Conservation (phyloP, 768 basidiomycete genomes). For the Tylopilus rubrobrunneus region DNA sequence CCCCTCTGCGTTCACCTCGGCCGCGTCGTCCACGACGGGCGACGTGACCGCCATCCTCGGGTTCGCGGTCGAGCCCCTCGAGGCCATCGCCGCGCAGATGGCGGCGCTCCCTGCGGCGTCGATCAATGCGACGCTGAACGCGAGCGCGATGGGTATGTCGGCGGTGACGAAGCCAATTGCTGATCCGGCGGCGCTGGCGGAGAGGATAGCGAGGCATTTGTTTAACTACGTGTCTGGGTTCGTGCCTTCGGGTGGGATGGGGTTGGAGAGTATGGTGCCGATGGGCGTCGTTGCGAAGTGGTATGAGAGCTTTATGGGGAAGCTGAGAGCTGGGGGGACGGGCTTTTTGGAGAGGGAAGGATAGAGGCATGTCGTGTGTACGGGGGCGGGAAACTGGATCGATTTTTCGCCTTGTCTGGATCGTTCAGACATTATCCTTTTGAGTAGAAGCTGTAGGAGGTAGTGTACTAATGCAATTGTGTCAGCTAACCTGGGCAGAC, state of each 20-base stretch:
- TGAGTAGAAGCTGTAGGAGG: too few relatives aligned
- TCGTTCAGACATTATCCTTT: too few relatives aligned
- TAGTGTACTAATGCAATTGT: too few relatives aligned
- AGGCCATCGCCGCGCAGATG: constrained; percentile 57
- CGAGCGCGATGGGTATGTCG: constrained; percentile 7
- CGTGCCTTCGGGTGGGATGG: constrained; percentile 39
- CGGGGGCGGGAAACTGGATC: background rate
- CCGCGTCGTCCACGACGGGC: constrained; percentile 30
- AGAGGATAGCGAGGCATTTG: constrained; percentile 55
- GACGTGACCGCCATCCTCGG: constrained; percentile 75
- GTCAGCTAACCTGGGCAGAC: too few relatives aligned
- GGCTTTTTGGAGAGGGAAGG: constrained; percentile 53
- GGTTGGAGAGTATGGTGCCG: constrained; percentile 53
- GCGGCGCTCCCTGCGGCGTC: constrained; percentile 36
- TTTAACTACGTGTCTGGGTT: constrained; percentile 76
- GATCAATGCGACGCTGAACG: constrained; percentile 23
- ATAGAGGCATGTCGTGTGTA: background rate
- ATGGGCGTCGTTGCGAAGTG: constrained; percentile 62
- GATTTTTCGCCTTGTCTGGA: background rate
- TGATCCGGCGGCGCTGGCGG: constrained; percentile 18
- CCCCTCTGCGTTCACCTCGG: constrained; percentile 30
- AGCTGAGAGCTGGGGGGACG: constrained; percentile 54
- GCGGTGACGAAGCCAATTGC: constrained; percentile 6
- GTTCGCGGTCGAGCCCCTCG: constrained; percentile 73
- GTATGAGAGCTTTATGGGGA: constrained; percentile 65